Base-by-base conservation (phyloP, 768 basidiomycete genomes). In the Hygrophorus russula region DNA sequence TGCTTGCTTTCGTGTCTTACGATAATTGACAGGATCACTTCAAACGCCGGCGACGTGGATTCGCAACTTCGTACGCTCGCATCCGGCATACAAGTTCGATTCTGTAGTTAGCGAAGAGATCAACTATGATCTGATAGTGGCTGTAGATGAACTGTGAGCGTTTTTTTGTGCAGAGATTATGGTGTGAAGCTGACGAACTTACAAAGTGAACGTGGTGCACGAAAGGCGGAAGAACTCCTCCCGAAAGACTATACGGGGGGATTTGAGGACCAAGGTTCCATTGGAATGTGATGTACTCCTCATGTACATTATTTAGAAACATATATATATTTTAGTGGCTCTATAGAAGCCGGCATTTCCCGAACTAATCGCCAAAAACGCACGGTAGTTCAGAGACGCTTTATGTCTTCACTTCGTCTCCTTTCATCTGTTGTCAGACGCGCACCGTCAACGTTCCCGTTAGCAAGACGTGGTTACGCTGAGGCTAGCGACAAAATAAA, bases 31-130 rank as follows among this genome's bases (percentile, higher is more conserved):
- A 91, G 91, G 90, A 15, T 70, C 80, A 5, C 67, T 97, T 18
- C 59, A 77, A 57, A 97, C 96, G 0, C 77, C 89, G 5, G 96
- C 96, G 9, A 78, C 80, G 3, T 99, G 91, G 91, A 92, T 96
- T 45, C 76, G 96, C 29, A 73, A 84, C 37, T 98, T 97, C 62
- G 85, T 99, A 34, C 78, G 80, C 18, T 73, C 80, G 1, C 96
- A 99, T 59, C 88, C 93, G 6, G 73, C 67, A n/a, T 99, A 99
- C 66, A 82, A 84, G 59, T 73, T 77, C 39, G 91, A 99, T 63
- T 94, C 91, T n/a, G 82, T 85, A 40, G 89, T 99, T 14, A 83
- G 71, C 40, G 74, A 88, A 54, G 80, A 85, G 62, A 90, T 98
- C 56, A 96, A 92, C 56, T 96, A 93, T 57, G 96, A 99, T 63